Evolutionary conservation across 192 early-diverging fungal genomes (phyloP), one percentile per base, ranked within the genome.

Genomic region (Mortierella alpina): DNA sequence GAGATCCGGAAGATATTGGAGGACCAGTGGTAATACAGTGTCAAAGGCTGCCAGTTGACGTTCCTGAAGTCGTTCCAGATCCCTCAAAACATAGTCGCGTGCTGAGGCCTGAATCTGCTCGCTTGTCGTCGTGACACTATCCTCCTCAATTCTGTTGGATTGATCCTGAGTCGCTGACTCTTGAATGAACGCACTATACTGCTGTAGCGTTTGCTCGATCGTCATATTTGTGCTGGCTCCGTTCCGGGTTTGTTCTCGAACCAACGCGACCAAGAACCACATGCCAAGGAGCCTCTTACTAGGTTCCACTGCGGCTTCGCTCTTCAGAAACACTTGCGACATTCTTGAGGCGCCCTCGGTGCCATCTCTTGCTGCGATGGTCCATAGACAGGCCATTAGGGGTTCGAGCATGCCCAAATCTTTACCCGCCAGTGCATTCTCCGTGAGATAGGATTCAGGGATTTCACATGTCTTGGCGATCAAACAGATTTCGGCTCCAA

Each of bases 11-110:
- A 89, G 82, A 1, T 85, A 82, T 2, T 66, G 47, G 42, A 84
- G 86, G 0, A 86, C 68, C 0, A 63, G 15, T 0, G 86, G 84
- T 39, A 88, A 47, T 0, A 83, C 47, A 0, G 59, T 18, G 45
- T 89, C 88, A 57, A 89, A 91, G 11, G 82, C 56, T 6, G 46
- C 45, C 0, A 67, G 69, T 17, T 85, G 88, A 45, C 70, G 77
- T 56, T 88, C 87, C 61, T 89, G 88, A 45, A 91, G 70, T 0
- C 59, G 40, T 15, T 75, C 40, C 55, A 87, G 53, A 52, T 88
- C 87, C 2, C 82, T 66, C 2, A 81, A 68, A n/a, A 90, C 63
- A 12, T 83, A 83, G 5, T 83, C 68, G 14, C 69, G 73, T 18
- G 80, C 51, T 3, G 84, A 15, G 1, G 12, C 9, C 52, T 49